Base-by-base conservation (phyloP, 1,284 basidiomycete genomes). In the Rhodotorula sp. region DNA sequence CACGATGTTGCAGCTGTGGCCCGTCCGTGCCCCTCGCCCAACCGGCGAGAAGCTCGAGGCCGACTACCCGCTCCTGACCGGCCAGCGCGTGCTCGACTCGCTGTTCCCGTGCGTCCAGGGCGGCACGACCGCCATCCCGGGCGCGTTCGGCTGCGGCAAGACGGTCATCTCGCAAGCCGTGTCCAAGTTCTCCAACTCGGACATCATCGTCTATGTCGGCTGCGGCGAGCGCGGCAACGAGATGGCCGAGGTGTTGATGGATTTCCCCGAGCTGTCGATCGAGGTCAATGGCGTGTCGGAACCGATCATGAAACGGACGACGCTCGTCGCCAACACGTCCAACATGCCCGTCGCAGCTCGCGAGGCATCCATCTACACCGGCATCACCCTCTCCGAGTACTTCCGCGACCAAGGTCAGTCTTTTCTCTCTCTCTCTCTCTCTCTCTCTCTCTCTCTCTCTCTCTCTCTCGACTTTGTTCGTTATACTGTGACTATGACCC, bases 321-420 rank as follows among this genome's bases (percentile, higher is more conserved):
- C 95, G 5, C 88, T 99, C 49, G 95, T 99, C 71, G 97, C 97
- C 78, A 99, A 99, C 83, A 99, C 97, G 2, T 98, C 95, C 69
- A 99, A 99, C 85, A 99, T 99, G 97, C 97, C 97, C 78, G 97
- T 99, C 79, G 97, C 97, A 50, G 97, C 97, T 52, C 93, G 97
- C 80, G 97, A 99, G 84, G 97, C 97, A 8, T 98, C 95, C 58
- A 99, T 99, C 82, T 99, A 99, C 84, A 99, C 97, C 56, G 97
- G 97, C 80, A 99, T 99, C 84, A 99, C 97, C 0, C 87, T 99
- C 31, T 95, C 95, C 59, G 95, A 99, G 81, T 99, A 99, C 84
- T 99, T 97, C 90, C 92, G 95, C 84, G 95, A 99, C 95, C 63
- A 64, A 21, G 63, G 54, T 55, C 14, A 28, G 54, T 54, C 23